phyloP scores from a whole-genome alignment of 495 filamentous ascomycete genomes.

The Penicillium robsamsonii region DNA sequence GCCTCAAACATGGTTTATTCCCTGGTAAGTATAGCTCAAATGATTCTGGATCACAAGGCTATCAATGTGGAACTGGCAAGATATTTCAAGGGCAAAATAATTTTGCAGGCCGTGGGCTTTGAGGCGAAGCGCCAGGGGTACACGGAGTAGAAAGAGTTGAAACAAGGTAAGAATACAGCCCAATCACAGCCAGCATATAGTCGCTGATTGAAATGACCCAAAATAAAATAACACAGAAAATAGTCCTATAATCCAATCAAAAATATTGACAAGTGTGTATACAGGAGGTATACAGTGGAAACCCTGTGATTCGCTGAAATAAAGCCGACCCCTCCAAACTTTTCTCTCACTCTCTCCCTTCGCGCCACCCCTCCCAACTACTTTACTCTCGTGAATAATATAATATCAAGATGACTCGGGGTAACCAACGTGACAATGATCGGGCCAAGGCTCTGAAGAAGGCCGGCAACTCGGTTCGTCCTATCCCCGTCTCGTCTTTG shows the following conservation, averaged over 20 bases:
- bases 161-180: constrained; percentile 11
- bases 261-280: neutral
- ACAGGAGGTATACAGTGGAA: neutral
- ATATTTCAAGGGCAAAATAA: neutral
- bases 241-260: neutral
- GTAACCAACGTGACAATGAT: constrained; percentile 89
- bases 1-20: too few species aligned
- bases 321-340: constrained; percentile 11
- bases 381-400: constrained; percentile 2
- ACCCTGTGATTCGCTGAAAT: constrained; percentile 5
- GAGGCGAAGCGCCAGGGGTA: neutral
- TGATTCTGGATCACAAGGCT: neutral
- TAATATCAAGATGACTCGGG: constrained; percentile 68
- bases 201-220: constrained; percentile 7
- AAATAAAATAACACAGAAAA: neutral
- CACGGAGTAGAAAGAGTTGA: constrained; percentile 2
- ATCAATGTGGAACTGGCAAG: neutral
- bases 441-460: constrained; percentile 79
- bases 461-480: constrained; percentile 43
- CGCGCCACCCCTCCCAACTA: neutral
- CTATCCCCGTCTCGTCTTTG: neutral
- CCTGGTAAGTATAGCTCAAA: neutral
- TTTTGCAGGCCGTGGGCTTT: neutral
- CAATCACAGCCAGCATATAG: constrained; percentile 14
- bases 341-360: neutral